A percentile compares a stretch with the other conserved stretches of the same genome.
phyloP scores from a whole-genome alignment of 371 early-diverging fungal species.

The Umbelopsis sp. region DNA sequence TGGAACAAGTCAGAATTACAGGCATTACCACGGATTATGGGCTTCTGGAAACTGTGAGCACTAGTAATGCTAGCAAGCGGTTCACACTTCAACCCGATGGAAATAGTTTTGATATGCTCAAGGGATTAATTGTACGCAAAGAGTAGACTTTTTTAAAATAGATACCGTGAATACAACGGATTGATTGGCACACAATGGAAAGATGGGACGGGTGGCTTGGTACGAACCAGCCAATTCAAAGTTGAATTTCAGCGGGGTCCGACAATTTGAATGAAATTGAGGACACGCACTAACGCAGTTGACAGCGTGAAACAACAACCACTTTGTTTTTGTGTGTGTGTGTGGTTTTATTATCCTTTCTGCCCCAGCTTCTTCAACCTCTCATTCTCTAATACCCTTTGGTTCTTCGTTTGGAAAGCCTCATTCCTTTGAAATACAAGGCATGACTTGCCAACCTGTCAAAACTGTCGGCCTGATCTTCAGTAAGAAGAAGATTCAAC shows the following conservation, averaged over 20 bases:
- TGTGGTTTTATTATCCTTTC: too few relatives aligned
- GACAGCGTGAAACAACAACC: too few relatives aligned
- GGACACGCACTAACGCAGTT: too few relatives aligned
- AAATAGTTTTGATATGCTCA: conserved; percentile 95
- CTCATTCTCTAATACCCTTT: background rate
- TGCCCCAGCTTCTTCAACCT: too few relatives aligned
- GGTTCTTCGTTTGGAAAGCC: background rate
- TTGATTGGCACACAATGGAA: background rate
- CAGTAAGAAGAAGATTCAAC: conserved; percentile 40
- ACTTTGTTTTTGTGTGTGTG: too few relatives aligned
- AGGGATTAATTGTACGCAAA: conserved; percentile 83
- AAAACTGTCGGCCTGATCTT: conserved; percentile 49
- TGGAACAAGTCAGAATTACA: conserved; percentile 65
- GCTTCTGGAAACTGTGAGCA: conserved; percentile 68
- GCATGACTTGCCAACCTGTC: conserved; percentile 18
- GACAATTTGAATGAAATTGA: too few relatives aligned
- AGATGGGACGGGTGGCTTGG: too few relatives aligned
- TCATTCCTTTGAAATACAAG: background rate
- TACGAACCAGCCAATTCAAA: too few relatives aligned
- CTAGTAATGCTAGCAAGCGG: conserved; percentile 52
- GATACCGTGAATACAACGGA: background rate
- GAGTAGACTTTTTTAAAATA: conserved; percentile 21
- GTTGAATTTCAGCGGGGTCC: too few relatives aligned
- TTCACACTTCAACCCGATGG: conserved; percentile 91
- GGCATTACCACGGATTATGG: conserved; percentile 85